Percentiles rank a stretch among this genome's conserved stretches.
phyloP scores from a whole-genome alignment of 441 rosid genomes.

The Adansonia madagascariensis region DNA sequence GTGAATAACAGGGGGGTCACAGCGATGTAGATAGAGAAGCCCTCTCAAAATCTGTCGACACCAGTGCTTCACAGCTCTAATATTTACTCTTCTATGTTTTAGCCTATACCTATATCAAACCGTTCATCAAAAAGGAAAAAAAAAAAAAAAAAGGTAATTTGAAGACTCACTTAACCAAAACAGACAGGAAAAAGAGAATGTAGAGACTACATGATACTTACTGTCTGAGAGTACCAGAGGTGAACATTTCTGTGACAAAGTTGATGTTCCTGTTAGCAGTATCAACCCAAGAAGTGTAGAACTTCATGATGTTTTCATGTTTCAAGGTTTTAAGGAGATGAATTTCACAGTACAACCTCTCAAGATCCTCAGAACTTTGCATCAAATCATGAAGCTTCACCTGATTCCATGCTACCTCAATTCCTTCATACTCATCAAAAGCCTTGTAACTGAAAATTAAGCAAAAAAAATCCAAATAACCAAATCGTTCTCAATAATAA shows the following conservation, averaged over 20 bases:
- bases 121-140: not conserved
- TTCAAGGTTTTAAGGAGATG: slow-evolving; percentile 70
- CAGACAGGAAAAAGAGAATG: slow-evolving; percentile 6
- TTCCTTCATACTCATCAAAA: slow-evolving; percentile 73
- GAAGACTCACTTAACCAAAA: not conserved
- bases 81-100: slow-evolving; percentile 67
- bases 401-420: slow-evolving; percentile 83
- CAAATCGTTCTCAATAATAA: not conserved
- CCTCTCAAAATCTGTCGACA: slow-evolving; percentile 72
- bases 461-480: slow-evolving; percentile 9
- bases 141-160: not conserved
- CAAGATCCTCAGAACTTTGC: slow-evolving; percentile 66
- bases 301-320: slow-evolving; percentile 77
- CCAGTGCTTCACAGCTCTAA: slow-evolving; percentile 84
- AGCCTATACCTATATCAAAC: slow-evolving; percentile 55
- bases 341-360: slow-evolving; percentile 76
- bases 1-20: slow-evolving; percentile 69
- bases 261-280: slow-evolving; percentile 64
- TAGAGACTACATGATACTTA: slow-evolving; percentile 38
- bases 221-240: slow-evolving; percentile 81
- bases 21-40: slow-evolving; percentile 65
- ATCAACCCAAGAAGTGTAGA: slow-evolving; percentile 81
- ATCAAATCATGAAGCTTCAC: slow-evolving; percentile 74
- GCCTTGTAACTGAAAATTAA: slow-evolving; percentile 58
- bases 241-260: slow-evolving; percentile 79